Evolutionary conservation across 495 filamentous ascomycete genomes (phyloP).

Genomic region (Rhypophila decipiens): DNA sequence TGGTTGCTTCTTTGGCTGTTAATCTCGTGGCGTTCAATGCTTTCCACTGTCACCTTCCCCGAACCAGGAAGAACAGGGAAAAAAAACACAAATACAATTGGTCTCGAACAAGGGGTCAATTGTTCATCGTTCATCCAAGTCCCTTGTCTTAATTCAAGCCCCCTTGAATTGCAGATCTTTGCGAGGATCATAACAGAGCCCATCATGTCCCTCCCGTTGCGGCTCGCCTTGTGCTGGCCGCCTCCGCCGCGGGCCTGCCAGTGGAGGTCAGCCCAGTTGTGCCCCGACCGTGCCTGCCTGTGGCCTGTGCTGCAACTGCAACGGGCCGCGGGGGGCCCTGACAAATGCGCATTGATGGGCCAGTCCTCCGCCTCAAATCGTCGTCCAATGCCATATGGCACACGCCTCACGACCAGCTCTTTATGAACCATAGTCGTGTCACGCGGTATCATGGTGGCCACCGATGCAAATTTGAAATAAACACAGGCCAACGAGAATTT

Average conservation of each 20-base stretch:
- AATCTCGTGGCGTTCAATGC: conserved; percentile 27
- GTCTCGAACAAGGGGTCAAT: not conserved
- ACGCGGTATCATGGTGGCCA: no score
- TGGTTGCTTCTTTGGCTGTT: conserved; percentile 13
- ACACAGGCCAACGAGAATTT: no score
- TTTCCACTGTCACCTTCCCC: conserved; percentile 4
- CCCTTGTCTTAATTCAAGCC: not conserved
- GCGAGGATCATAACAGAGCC: not conserved
- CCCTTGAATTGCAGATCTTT: not conserved
- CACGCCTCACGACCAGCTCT: no score
- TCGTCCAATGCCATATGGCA: not conserved
- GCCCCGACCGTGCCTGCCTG: not conserved
- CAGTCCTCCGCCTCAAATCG: not conserved
- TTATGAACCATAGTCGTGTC: no score
- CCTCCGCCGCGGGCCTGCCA: no score
- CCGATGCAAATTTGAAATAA: no score
- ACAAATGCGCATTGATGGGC: not conserved
- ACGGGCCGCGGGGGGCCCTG: conserved; percentile 4
- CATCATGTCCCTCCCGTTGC: no score
- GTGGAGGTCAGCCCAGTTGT: not conserved
- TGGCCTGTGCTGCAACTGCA: no score
- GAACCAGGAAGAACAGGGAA: not conserved
- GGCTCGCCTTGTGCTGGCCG: no score
- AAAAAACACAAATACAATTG: not conserved
- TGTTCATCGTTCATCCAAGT: not conserved